Base-by-base conservation (phyloP, 768 basidiomycete species). In the Kwoniella dejecticola region DNA sequence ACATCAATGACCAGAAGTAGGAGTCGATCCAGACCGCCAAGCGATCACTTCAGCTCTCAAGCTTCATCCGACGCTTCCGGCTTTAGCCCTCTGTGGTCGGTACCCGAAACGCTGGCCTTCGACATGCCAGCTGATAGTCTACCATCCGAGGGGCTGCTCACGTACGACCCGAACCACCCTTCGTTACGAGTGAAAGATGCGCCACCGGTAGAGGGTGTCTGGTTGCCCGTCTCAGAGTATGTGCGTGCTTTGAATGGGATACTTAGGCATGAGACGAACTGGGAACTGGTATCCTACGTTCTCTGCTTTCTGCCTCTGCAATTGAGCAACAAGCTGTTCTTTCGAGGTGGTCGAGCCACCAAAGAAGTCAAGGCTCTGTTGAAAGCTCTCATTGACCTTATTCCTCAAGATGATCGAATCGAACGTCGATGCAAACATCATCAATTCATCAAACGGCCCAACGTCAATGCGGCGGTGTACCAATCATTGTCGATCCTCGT, bases 231-330 rank as follows among this genome's bases (percentile, higher is more conserved):
- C 4, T 92, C 92, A 4, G 76, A 82, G 46, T 93, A 95, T 73
- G 82, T 98, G 4, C 69, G 72, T 10, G 82, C 82, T 13, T 69
- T 98, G 46, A 80, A 86, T 52, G 81, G 80, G 2, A 83, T 96
- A 62, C 78, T 98, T 40, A 84, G 87, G 59, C 82, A 82, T 41
- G 92, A 93, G 70, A 84, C 82, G 46, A 90, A 87, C 63, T 98
- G 95, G 94, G 96, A 98, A 60, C 82, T 98, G 40, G 82, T 96
- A 11, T 91, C 92, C 1, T 98, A 96, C 71, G 82, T 93, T 4
- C 82, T 99, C 4, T 91, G 89, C 72, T 89, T 95, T 80, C 83
- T 99, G 0, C 94, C 96, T 1, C 83, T 86, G 8, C 93, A 98
- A 74, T 83, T 98, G 10, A 83, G 89, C 59, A 98, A 98, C 83